Evolutionary conservation across 1,284 basidiomycete species (phyloP).

Genomic region (Rhodotorula sp.): DNA sequence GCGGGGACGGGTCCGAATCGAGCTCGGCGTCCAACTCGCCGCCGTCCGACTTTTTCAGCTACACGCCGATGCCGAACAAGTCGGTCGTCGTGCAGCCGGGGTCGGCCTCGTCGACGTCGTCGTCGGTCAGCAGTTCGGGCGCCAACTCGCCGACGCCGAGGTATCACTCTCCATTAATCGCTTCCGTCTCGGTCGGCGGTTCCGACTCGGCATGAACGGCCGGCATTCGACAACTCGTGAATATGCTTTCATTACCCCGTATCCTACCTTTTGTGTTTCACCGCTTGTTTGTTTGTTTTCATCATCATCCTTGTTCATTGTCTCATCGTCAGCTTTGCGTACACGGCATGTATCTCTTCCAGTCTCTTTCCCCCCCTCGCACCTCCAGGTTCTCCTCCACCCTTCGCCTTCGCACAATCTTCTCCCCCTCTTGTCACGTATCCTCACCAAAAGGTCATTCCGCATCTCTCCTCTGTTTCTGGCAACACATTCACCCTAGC

Average conservation of each 20-base stretch:
- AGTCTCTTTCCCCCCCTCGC: not conserved
- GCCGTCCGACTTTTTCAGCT: slow-evolving; percentile 5
- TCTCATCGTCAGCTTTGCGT: too few relatives aligned
- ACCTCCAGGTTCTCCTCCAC: not conserved
- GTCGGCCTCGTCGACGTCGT: not conserved
- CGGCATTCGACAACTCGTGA: not conserved
- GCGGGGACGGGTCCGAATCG: not conserved
- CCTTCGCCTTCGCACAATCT: not conserved
- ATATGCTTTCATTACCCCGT: too few relatives aligned
- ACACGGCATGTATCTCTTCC: too few relatives aligned
- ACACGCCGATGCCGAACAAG: not conserved
- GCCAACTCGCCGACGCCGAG: slow-evolving; percentile 13
- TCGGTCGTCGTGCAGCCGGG: not conserved
- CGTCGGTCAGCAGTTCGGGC: not conserved
- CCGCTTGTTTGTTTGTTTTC: too few relatives aligned
- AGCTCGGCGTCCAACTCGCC: not conserved
- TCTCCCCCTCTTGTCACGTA: not conserved
- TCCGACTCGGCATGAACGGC: not conserved
- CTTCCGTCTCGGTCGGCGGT: not conserved
- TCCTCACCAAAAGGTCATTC: not conserved
- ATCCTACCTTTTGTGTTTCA: too few relatives aligned
- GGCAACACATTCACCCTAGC: not conserved
- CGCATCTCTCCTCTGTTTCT: not conserved
- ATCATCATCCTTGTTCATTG: too few relatives aligned
- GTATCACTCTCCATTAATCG: slow-evolving; percentile 1